These are phyloP conservation scores for Alternaria novae-zelandiae DNA, from an alignment of 2,329 filamentous ascomycete genomes.

Conservation along the genomic window DNA sequence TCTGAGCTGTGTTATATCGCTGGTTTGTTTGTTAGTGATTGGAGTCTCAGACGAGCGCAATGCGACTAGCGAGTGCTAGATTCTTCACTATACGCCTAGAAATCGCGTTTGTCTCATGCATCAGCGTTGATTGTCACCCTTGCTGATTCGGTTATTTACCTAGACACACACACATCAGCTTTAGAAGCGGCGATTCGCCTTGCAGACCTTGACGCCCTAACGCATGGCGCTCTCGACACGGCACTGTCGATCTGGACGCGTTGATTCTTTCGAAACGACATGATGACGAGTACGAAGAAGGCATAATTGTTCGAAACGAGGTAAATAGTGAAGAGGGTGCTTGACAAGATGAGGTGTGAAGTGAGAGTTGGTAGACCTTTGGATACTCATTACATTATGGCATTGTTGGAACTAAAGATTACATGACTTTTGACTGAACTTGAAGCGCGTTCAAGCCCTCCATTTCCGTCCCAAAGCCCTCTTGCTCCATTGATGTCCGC, in stretches of 20 bases:
- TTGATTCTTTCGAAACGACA: background rate
- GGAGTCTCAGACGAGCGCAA: background rate
- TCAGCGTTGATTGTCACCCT: background rate
- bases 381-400: background rate
- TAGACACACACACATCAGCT: background rate
- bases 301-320: background rate
- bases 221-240: background rate
- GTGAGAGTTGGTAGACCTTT: background rate
- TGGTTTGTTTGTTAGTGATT: background rate
- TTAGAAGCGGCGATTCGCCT: background rate
- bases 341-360: background rate
- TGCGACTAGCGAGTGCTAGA: background rate
- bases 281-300: background rate
- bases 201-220: background rate
- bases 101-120: background rate
- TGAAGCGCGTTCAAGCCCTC: slow-evolving; percentile 1
- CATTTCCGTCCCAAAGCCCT: slow-evolving; percentile 25
- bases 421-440: background rate
- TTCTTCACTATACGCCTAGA: background rate
- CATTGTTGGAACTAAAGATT: background rate
- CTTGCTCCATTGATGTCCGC: slow-evolving; percentile 57
- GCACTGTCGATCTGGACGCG: background rate
- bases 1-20: background rate
- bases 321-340: background rate
- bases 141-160: background rate